Base-by-base conservation (phyloP, 2,329 filamentous ascomycete genomes). In the Fusarium veterinarium region DNA sequence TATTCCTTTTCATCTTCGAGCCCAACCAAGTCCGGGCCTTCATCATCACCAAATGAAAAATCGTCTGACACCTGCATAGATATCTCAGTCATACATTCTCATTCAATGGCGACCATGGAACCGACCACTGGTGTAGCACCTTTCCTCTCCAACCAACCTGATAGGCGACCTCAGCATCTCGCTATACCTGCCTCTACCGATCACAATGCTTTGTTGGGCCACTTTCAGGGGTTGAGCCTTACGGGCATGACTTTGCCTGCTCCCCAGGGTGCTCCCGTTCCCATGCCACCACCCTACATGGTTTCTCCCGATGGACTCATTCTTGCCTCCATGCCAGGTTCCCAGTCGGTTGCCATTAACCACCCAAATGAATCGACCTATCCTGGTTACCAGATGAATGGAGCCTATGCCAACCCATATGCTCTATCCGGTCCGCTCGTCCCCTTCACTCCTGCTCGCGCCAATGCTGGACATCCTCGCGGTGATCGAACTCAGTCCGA, bases 361-460 rank as follows among this genome's bases (percentile, higher is more conserved):
- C 81, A 82, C 58, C 72, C 77, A 30, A 79, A 70, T 35, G 81
- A 83, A 55, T 76, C 76, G 38, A 77, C 76, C 11, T 84, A 82
- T 75, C 72, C 77, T 25, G 75, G 74, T 33, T 83, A 78, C 64
- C 75, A 79, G 11, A 70, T 81, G 48, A 76, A 79, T 42, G 78
- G 73, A 42, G 81, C 81, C 56, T 83, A 82, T 59, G 78, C 79
- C 33, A 78, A 80, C 56, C 79, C 81, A 37, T 84, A 82, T 74
- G 79, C 78, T 57, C 73, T 81, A 70, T 81, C 80, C 20, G 75
- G 82, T 56, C 79, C 81, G 14, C 78, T 87, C 44, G 78, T 88
- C 75, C 87, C 88, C 6, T 88, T 84, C 77, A 88, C 87, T 17
- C 86, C 88, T 25, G 86, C 84, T n/a, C 86, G 87, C 23, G 78